Evolutionary conservation across 306 rosid species (phyloP), one percentile per base, ranked within the genome.

Genomic region (Nissolia schottii): DNA sequence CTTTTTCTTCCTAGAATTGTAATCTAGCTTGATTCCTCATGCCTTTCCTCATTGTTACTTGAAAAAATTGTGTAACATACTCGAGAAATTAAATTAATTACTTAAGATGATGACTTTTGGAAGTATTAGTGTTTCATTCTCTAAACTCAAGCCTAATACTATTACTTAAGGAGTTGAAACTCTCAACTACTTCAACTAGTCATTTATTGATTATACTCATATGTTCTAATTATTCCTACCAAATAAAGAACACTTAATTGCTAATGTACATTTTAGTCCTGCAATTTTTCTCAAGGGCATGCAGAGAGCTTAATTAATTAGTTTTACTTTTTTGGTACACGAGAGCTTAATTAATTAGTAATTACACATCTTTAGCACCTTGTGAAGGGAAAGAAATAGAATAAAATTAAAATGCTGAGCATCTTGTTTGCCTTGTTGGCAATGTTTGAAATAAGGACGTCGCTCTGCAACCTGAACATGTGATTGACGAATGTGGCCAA

Each of bases 391-490:
- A 55, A 51, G 7, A 37, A 53, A 49, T 23, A 22, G n/a, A 28
- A 70, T 19, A 55, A 37, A 37, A 55, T 37, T 19, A 55, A 37
- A 37, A 55, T 37, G 5, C 5, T 18, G 16, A 55, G 75, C 54
- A 70, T 70, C 62, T 34, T 32, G 27, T 56, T 73, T 61, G 77
- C 62, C 70, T 55, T 32, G 63, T 61, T 63, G 14, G 29, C 62
- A 22, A 43, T 48, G 57, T 61, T 61, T 35, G 18, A 37, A 37
- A 22, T 34, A 53, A 68, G 27, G 63, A 25, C 74, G 23, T 20
- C 35, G 2, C 20, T 51, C 63, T 13, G 54, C 73, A 49, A 49
- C 31, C 73, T 19, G 45, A 28, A 16, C 73, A 50, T 32, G 62
- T 32, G 73, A 50, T 55, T 55, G 62, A 55, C 34, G 22, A 19